These are phyloP conservation scores for Penicillium capsulatum DNA, from an alignment of 2,329 filamentous ascomycete genomes.

Conservation along the genomic window DNA sequence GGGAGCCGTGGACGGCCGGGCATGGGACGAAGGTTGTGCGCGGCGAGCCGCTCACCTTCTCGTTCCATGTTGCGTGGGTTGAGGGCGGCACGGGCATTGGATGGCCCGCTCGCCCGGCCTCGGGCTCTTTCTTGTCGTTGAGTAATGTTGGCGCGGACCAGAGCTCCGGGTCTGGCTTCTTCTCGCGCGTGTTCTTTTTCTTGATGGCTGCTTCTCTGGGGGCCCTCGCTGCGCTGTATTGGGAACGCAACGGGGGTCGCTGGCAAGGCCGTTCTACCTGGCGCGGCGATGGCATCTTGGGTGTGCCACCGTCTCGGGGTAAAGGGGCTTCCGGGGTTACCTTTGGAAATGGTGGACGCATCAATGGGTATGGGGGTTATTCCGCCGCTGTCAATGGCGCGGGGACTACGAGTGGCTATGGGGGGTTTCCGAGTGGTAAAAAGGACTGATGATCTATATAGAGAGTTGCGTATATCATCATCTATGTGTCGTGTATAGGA, in stretches of 20 bases:
- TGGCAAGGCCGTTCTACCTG: constrained; percentile 25
- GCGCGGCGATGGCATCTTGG: constrained; percentile 48
- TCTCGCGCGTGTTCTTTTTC: constrained; percentile 35
- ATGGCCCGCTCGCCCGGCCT: constrained; percentile 25
- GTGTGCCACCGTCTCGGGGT: constrained; percentile 39
- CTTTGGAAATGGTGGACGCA: constrained; percentile 51
- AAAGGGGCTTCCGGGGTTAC: constrained; percentile 51
- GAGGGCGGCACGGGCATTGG: constrained; percentile 39
- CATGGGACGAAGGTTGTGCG: constrained; percentile 69
- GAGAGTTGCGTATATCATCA: neutral
- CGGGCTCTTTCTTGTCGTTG: constrained; percentile 15
- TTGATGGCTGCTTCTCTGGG: constrained; percentile 35
- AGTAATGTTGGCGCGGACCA: constrained; percentile 6
- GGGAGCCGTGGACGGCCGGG: constrained; percentile 45
- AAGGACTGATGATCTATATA: constrained; percentile 34
- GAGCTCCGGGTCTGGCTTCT: constrained; percentile 16
- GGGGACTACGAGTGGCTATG: constrained; percentile 30
- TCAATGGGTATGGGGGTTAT: constrained; percentile 57
- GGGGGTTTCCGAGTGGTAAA: constrained; percentile 40
- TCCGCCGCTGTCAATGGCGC: constrained; percentile 36
- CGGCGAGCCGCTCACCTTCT: constrained; percentile 75
- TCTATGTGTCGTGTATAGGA: constrained; percentile 11
- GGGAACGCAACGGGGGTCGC: constrained; percentile 30
- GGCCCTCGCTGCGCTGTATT: constrained; percentile 35
- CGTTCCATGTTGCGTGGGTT: constrained; percentile 75